These are phyloP conservation scores for Chaetomiaceae sp. DNA, from an alignment of 2,329 filamentous ascomycete genomes.

Conservation along the genomic window DNA sequence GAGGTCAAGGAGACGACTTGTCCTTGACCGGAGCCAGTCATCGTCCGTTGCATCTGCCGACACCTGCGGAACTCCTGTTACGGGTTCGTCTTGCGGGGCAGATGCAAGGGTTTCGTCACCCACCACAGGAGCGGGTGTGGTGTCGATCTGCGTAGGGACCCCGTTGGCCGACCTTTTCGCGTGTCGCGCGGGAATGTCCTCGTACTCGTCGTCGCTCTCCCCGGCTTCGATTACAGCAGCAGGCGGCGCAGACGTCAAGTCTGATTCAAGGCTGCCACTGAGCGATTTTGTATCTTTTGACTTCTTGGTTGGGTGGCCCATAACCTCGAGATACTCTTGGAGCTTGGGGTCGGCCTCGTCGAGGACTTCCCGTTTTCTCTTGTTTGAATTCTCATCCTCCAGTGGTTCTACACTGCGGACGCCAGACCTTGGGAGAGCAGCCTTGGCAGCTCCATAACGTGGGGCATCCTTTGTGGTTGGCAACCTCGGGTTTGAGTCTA, in stretches of 20 bases:
- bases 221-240: constrained; percentile 37
- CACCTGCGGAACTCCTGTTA: constrained; percentile 15
- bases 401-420: constrained; percentile 11
- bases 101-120: constrained; percentile 12
- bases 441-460: constrained; percentile 11
- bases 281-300: constrained; percentile 45
- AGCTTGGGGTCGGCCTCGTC: constrained; percentile 71
- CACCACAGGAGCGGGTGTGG: constrained; percentile 11
- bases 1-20: constrained; percentile 79
- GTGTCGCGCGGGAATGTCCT: constrained; percentile 55
- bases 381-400: constrained; percentile 42
- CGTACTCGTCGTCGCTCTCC: constrained; percentile 73
- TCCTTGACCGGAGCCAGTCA: constrained; percentile 89
- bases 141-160: constrained; percentile 7
- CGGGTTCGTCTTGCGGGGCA: constrained; percentile 16
- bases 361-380: constrained; percentile 61
- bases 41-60: constrained; percentile 60
- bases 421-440: background rate
- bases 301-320: constrained; percentile 64
- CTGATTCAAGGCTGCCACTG: constrained; percentile 3
- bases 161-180: constrained; percentile 42
- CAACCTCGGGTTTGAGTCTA: constrained; percentile 21
- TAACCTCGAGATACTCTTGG: constrained; percentile 79
- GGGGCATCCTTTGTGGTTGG: constrained; percentile 12
- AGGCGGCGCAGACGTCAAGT: constrained; percentile 1